Base-by-base conservation (phyloP, 495 filamentous ascomycete genomes). In the Lophium mytilinum region DNA sequence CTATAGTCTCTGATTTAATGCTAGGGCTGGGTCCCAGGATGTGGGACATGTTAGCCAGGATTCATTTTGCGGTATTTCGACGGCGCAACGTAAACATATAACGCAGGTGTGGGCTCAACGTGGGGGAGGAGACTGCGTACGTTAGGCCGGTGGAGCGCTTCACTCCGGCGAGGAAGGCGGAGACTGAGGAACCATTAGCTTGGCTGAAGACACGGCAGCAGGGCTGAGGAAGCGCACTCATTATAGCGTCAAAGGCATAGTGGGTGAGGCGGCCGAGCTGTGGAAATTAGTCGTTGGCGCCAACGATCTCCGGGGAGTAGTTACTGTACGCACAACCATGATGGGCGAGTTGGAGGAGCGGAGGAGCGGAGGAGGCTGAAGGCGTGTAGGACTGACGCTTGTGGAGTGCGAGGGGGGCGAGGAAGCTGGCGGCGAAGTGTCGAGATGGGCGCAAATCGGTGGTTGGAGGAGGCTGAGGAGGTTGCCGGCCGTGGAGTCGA, bases 91-190 rank as follows among this genome's bases (percentile, higher is more conserved):
- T 30, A 30, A 30, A 30, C 24, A 6, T 30, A 30, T 30, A 30
- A 30, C 24, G 24, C 24, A 30, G 24, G 3, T 24, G 15, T 53
- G 51, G 45, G 24, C 14, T 11, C 42, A 56, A 24, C 53, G 46
- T 42, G 61, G 24, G 49, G 41, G 52, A 53, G 53, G 53, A 17
- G 53, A 43, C 52, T 65, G 84, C 87, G 78, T 92, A 98, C 93
- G 93, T 95, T 69, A 98, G 79, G 67, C 93, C 93, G 39, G 93
- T 97, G 53, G 90, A 95, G 46, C 93, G 89, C 72, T 93, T 90
- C 75, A 98, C 88, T 64, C 93, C 93, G 17, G 93, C 93, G 43
- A 98, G 87, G 68, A 96, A 90, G 55, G 93, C 87, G 45, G 93
- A 98, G 72, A 98, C 87, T 93, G 62, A 1, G 39, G 18, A 41